A percentile compares a stretch with the other conserved stretches of the same genome.
Evolutionary conservation across 2,329 filamentous ascomycete species (phyloP).

Genomic region (Fusarium hainanense): DNA sequence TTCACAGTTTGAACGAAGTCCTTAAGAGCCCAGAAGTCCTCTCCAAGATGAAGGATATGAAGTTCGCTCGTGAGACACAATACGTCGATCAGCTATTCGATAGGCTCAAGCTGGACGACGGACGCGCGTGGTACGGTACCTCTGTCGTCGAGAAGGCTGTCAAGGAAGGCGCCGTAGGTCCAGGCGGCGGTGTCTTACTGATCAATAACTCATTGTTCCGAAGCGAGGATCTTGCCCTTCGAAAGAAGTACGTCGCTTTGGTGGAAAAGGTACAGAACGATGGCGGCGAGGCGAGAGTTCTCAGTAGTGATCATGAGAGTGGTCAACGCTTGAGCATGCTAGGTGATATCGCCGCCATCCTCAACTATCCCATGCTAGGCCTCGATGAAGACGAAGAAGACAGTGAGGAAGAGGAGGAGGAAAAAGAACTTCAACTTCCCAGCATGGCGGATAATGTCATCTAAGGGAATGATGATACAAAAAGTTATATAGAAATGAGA

Average conservation of each 20-base stretch:
- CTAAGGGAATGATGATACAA: slow-evolving; percentile 29
- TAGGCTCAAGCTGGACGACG: slow-evolving; percentile 83
- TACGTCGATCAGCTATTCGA: slow-evolving; percentile 87
- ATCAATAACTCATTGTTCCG: slow-evolving; percentile 91
- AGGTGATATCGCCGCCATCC: slow-evolving; percentile 87
- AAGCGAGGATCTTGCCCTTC: slow-evolving; percentile 78
- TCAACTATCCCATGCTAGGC: slow-evolving; percentile 88
- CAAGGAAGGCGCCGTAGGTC: slow-evolving; percentile 86
- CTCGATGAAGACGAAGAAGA: slow-evolving; percentile 76
- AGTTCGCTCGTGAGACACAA: slow-evolving; percentile 84
- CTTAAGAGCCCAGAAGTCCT: slow-evolving; percentile 84
- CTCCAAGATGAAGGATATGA: slow-evolving; percentile 83
- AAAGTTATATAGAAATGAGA: slow-evolving; percentile 20
- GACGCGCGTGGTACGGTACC: slow-evolving; percentile 89
- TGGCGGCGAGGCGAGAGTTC: slow-evolving; percentile 87
- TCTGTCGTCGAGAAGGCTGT: slow-evolving; percentile 85
- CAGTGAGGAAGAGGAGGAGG: slow-evolving; percentile 47
- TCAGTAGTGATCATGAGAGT: slow-evolving; percentile 95
- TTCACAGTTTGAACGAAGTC: slow-evolving; percentile 89
- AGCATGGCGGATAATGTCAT: slow-evolving; percentile 48
- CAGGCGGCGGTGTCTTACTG: slow-evolving; percentile 79
- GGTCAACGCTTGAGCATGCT: slow-evolving; percentile 85
- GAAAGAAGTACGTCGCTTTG: slow-evolving; percentile 83
- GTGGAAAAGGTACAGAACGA: slow-evolving; percentile 89
- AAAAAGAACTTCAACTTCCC: slow-evolving; percentile 9